Conservation (phyloP, 2,329 filamentous ascomycete species). For the Emericellopsis atlantica region DNA sequence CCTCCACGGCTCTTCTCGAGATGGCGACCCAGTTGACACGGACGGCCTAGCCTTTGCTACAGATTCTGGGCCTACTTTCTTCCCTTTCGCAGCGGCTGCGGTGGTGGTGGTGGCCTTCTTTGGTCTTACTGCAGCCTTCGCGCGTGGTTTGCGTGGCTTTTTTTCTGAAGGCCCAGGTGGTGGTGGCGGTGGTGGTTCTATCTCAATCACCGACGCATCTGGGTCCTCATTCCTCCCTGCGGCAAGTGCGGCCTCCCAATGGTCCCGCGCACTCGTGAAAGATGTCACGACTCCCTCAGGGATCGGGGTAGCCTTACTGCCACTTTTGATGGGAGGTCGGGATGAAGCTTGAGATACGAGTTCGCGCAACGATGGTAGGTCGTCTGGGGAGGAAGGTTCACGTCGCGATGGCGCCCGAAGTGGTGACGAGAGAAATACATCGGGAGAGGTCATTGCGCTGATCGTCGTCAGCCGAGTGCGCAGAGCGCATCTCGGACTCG, state of each 20-base stretch:
- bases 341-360: constrained; percentile 24
- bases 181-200: constrained; percentile 9
- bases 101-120: background rate
- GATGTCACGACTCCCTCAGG: constrained; percentile 19
- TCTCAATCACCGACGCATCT: constrained; percentile 7
- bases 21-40: background rate
- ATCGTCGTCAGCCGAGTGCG: constrained; percentile 20
- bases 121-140: background rate
- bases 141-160: background rate
- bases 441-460: constrained; percentile 18
- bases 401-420: constrained; percentile 16
- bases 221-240: constrained; percentile 1
- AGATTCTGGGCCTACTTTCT: no score
- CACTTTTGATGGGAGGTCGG: constrained; percentile 18
- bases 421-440: constrained; percentile 17
- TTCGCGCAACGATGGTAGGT: constrained; percentile 38
- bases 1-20: constrained; percentile 19
- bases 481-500: constrained; percentile 29
- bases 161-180: constrained; percentile 7
- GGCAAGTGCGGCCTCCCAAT: constrained; percentile 20
- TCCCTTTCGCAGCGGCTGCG: no score
- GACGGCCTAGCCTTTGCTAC: background rate
- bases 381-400: constrained; percentile 37
- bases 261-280: constrained; percentile 28
- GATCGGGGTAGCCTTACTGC: constrained; percentile 22